Evolutionary conservation across 192 early-diverging fungal species (phyloP), one percentile per base, ranked within the genome.

Genomic region (Backusella psychrophila): DNA sequence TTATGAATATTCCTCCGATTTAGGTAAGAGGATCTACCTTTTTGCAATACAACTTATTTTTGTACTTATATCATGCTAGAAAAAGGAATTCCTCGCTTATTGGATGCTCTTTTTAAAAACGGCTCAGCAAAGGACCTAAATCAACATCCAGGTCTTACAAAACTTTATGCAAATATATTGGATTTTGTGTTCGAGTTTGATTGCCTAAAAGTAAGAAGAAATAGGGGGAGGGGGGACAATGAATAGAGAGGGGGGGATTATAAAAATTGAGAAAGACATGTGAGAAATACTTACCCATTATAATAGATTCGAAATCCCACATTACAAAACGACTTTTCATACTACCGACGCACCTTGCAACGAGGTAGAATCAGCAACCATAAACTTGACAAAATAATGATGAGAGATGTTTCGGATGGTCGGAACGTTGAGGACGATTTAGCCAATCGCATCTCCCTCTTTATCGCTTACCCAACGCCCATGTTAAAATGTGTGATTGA

Each of bases 241-340:
- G 15, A 44, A 44, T 14, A 14, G 42, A 44, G 14, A 44, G 4
- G 15, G 42, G 15, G 42, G 15, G 31, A 31, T 3, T 33, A 33
- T 33, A 33, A 33, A 33, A 33, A 33, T 33, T 33, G 33, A 33
- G 33, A 33, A 42, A 42, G 41, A 44, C 42, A 44, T 44, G 42
- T 44, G 42, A 17, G 33, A 33, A 33, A 33, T 33, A 1, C 33
- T 33, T 33, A 44, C 14, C 4, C 12, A 39, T 39, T 39, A 11
- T 8, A 39, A 66, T 71, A 73, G 66, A 79, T 79, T n/a, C 23
- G 78, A 36, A 79, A 39, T 17, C 72, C 78, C 19, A 53, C 66
- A 21, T 34, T 97, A 75, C 96, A 97, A 83, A 98, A 98, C 84
- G 96, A 98, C 75, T 96, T 98, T 81, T 96, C 97, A 36, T 98